phyloP scores from a whole-genome alignment of 2,329 filamentous ascomycete genomes.

The Colletotrichum lini region DNA sequence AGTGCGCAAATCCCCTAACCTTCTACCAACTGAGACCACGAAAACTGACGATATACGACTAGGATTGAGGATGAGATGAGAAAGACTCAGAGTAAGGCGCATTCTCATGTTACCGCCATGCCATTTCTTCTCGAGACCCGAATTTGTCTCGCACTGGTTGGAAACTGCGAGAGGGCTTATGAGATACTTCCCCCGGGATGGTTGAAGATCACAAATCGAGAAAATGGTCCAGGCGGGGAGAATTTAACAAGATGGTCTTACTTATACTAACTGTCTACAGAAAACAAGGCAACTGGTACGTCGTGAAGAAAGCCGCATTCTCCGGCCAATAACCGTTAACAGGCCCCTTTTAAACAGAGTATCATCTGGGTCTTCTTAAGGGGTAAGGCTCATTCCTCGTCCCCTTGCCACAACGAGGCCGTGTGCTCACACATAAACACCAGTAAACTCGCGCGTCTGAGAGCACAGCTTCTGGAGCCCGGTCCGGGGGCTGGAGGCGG shows the following conservation, averaged over 20 bases:
- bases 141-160: background rate
- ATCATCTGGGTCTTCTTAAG: conserved; percentile 97
- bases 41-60: conserved; percentile 45
- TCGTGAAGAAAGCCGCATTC: conserved; percentile 32
- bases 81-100: conserved; percentile 90
- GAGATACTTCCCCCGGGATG: background rate
- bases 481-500: conserved; percentile 83
- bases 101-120: background rate
- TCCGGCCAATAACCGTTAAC: conserved; percentile 14
- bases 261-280: conserved; percentile 63
- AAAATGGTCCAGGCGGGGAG: background rate
- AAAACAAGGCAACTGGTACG: conserved; percentile 99
- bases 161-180: background rate
- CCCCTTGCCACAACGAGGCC: background rate
- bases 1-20: conserved; percentile 70
- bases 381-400: conserved; percentile 71
- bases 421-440: background rate
- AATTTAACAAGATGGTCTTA: background rate
- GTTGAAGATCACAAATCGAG: background rate
- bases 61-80: conserved; percentile 99
- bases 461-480: conserved; percentile 95
- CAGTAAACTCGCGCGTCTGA: conserved; percentile 94
- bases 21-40: background rate
- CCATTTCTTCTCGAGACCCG: rapidly evolving
- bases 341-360: conserved; percentile 72